Conservation (phyloP, 345 rosid genomes). For the Lepidium didymum region DNA sequence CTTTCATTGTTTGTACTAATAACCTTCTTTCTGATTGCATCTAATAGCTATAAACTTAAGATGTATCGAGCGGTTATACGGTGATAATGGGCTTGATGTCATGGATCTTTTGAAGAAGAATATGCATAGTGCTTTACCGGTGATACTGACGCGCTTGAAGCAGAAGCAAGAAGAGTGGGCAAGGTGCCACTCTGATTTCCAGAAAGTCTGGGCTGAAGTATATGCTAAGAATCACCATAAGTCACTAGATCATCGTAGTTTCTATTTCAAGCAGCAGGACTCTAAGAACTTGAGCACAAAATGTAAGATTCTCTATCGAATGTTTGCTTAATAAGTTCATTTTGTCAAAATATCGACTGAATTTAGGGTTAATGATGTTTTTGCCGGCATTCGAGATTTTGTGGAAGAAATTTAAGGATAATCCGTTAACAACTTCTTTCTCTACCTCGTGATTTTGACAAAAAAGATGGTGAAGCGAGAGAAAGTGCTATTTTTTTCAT, state of each 20-base stretch:
- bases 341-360: background rate
- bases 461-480: background rate
- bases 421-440: background rate
- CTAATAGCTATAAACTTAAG: slow-evolving; percentile 75
- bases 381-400: background rate
- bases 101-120: slow-evolving; percentile 85
- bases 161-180: slow-evolving; percentile 99
- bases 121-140: slow-evolving; percentile 77
- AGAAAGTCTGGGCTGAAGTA: slow-evolving; percentile 97
- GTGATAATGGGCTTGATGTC: slow-evolving; percentile 96
- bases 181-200: slow-evolving; percentile 86
- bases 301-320: slow-evolving; percentile 37
- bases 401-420: background rate
- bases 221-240: slow-evolving; percentile 92
- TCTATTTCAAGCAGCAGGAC: slow-evolving; percentile 98
- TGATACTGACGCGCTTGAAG: slow-evolving; percentile 90
- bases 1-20: background rate
- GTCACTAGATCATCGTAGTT: slow-evolving; percentile 95
- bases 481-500: background rate
- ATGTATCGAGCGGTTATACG: slow-evolving; percentile 90
- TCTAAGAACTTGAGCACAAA: slow-evolving; percentile 85
- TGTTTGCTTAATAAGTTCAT: background rate
- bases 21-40: slow-evolving; percentile 18
- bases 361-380: slow-evolving; percentile 3
- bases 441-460: background rate